Evolutionary conservation across 108 stramenopile genomes (phyloP), one percentile per base, ranked within the genome.

Genomic region (Nitzschia palea): DNA sequence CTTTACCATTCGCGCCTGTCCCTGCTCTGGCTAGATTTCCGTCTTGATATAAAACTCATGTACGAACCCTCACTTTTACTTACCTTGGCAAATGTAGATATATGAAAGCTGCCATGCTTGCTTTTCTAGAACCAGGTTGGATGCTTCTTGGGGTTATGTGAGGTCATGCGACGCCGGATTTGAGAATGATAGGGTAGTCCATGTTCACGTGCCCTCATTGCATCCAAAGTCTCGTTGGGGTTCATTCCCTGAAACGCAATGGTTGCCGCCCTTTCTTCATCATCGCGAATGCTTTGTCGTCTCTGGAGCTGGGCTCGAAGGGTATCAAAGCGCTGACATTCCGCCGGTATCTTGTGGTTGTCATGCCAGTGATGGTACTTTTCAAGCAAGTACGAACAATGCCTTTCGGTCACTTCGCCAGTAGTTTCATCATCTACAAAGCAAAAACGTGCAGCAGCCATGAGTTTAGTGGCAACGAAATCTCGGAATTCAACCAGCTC

Each of bases 161-260:
- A 48, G 0, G 79, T 70, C 55, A 80, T 54, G 23, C 79, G 70
- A 32, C 79, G 73, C 53, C 67, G 35, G 51, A 80, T 48, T 40
- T 80, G 68, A 8, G 74, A 68, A 14, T 74, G 52, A 47, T 58
- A 18, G 17, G 70, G 63, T 36, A 52, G 69, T 33, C 74, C 74
- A 6, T 72, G 70, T 28, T 76, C 74, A 1, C 74, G 47, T 17
- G 74, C 70, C 15, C 73, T 35, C 53, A 64, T 65, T 33, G 74
- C 74, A 20, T 71, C 62, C 23, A 67, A 22, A 4, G 70, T 65
- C 23, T 74, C 62, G 28, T 52, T 34, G 18, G 79, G 61, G 22
- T 32, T 35, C 79, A 80, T 76, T 12, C 79, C 79, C 22, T 37
- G 71, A 69, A 69, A 79, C 0, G 78, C 72, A 44, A 67, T 44